A percentile compares a stretch with the other conserved stretches of the same genome.
These are phyloP conservation scores for Blastobotrys arbuscula DNA, from an alignment of 1,139 yeast genomes.

Conservation along the genomic window DNA sequence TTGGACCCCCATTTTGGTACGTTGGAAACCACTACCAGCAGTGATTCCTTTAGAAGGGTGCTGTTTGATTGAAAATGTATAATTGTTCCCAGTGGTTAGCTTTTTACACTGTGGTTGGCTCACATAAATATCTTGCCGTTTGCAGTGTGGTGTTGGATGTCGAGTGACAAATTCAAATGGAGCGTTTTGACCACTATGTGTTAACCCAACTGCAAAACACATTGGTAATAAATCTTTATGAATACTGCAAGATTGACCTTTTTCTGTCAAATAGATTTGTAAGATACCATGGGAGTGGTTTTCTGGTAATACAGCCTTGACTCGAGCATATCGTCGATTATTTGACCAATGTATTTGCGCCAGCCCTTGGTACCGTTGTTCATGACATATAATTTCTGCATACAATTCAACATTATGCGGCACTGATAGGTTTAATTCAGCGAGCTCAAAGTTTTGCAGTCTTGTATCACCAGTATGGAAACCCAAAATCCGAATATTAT, in stretches of 20 bases:
- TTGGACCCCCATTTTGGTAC: slow-evolving; percentile 62
- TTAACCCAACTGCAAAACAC: slow-evolving; percentile 70
- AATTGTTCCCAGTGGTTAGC: slow-evolving; percentile 52
- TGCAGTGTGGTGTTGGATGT: slow-evolving; percentile 65
- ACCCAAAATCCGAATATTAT: slow-evolving; percentile 53
- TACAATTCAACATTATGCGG: slow-evolving; percentile 66
- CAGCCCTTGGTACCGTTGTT: slow-evolving; percentile 41
- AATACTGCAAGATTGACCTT: slow-evolving; percentile 44
- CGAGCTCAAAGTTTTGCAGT: slow-evolving; percentile 66
- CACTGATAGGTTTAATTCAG: slow-evolving; percentile 68
- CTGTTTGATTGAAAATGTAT: slow-evolving; percentile 58
- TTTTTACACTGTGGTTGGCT: slow-evolving; percentile 75
- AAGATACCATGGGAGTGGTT: slow-evolving; percentile 63
- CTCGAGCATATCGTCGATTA: slow-evolving; percentile 59
- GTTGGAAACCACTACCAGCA: slow-evolving; percentile 37
- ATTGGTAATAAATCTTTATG: slow-evolving; percentile 35
- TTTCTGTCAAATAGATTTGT: slow-evolving; percentile 70
- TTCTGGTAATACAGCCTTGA: slow-evolving; percentile 77
- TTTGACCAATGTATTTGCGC: slow-evolving; percentile 73
- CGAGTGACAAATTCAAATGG: slow-evolving; percentile 63
- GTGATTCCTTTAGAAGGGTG: slow-evolving; percentile 57
- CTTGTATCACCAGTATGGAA: slow-evolving; percentile 75
- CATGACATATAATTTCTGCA: slow-evolving; percentile 40
- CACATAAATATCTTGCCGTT: slow-evolving; percentile 70
- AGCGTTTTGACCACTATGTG: slow-evolving; percentile 61